Evolutionary conservation across 1,139 yeast species (phyloP).

Genomic region (Blastobotrys niveus): DNA sequence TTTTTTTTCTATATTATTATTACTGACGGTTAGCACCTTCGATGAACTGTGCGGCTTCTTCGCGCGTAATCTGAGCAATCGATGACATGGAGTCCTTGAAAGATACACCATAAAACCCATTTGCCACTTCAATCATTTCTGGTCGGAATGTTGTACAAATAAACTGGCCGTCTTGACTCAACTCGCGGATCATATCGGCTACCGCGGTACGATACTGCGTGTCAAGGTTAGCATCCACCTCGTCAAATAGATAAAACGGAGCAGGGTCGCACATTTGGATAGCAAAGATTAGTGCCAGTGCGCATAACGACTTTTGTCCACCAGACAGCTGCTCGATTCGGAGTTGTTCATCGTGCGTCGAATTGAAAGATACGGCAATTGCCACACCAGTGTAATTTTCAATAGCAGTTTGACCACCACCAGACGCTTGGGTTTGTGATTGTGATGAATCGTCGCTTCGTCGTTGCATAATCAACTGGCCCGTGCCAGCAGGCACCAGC

Average conservation of each 20-base stretch:
- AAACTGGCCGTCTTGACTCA: conserved; percentile 62
- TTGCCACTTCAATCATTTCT: conserved; percentile 84
- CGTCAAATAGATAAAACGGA: conserved; percentile 92
- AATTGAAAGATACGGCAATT: conserved; percentile 84
- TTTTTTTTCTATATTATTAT: background rate
- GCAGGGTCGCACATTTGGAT: conserved; percentile 96
- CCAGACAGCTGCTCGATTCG: conserved; percentile 90
- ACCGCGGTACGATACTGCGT: conserved; percentile 88
- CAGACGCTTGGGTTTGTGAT: conserved; percentile 11
- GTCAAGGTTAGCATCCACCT: conserved; percentile 92
- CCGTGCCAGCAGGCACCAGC: conserved; percentile 80
- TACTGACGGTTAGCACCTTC: conserved; percentile 39
- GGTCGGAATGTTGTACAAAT: conserved; percentile 95
- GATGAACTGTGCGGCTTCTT: conserved; percentile 74
- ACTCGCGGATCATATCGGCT: conserved; percentile 63
- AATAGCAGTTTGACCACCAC: conserved; percentile 7
- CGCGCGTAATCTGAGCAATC: conserved; percentile 61
- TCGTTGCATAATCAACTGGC: conserved; percentile 62
- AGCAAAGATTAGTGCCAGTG: conserved; percentile 86
- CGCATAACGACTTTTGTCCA: conserved; percentile 94
- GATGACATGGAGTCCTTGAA: conserved; percentile 79
- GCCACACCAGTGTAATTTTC: conserved; percentile 77
- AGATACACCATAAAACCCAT: conserved; percentile 81
- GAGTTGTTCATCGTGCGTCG: conserved; percentile 79
- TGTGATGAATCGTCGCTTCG: conserved; percentile 27